Conservation (phyloP, 1,139 yeast genomes). For the Citeromyces hawaiiensis region DNA sequence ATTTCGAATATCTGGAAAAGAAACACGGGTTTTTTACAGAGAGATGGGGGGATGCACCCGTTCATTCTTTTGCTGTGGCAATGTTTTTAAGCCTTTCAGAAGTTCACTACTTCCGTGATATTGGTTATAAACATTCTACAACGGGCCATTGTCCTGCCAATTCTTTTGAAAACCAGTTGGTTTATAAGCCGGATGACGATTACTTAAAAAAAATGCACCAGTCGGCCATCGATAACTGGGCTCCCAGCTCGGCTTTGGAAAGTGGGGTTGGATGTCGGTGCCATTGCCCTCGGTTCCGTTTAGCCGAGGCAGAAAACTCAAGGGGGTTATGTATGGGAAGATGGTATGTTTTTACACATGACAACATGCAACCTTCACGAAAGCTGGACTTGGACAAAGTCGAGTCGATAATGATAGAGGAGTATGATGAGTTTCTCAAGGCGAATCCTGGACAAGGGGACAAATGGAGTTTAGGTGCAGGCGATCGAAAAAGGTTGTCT, state of each 20-base stretch:
- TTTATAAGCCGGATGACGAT: conserved; percentile 22
- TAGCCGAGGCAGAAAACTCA: conserved; percentile 38
- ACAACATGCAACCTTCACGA: conserved; percentile 15
- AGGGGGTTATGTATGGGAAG: conserved; percentile 38
- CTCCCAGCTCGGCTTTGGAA: conserved; percentile 29
- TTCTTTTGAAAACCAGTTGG: conserved; percentile 29
- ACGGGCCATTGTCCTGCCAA: conserved; percentile 79
- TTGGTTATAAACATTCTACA: conserved; percentile 74
- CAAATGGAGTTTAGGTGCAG: conserved; percentile 12
- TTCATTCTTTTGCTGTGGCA: conserved; percentile 76
- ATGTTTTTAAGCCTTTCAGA: conserved; percentile 53
- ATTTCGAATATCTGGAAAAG: conserved; percentile 51
- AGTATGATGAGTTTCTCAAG: conserved; percentile 11
- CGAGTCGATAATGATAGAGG: conserved; percentile 15
- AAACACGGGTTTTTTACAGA: conserved; percentile 78
- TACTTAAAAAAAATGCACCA: conserved; percentile 12
- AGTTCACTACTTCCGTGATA: conserved; percentile 80
- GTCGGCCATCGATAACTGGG: conserved; percentile 22
- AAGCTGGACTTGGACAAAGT: conserved; percentile 22
- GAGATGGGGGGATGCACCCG: conserved; percentile 95
- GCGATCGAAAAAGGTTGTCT: conserved; percentile 8
- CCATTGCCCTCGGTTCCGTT: conserved; percentile 8
- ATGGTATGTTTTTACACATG: conserved; percentile 35
- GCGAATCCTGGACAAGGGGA: conserved; percentile 9
- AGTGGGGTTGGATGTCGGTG: conserved; percentile 83